Evolutionary conservation across 75 land plant species (phyloP).

Genomic region (Selaginella tamariscina): DNA sequence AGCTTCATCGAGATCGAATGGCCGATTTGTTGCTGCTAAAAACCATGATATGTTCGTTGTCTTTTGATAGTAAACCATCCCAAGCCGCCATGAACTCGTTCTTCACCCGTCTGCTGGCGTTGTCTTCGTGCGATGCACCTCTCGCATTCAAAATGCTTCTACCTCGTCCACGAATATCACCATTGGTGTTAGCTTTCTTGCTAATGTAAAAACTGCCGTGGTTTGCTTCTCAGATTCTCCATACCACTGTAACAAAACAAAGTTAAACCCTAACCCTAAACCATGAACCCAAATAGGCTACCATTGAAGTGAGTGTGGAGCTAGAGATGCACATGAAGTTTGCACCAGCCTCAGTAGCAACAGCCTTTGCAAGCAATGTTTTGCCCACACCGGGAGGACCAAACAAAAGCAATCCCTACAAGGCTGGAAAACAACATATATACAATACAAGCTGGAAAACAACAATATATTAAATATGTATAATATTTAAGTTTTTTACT

Average conservation of each 20-base stretch:
- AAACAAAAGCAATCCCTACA: slow-evolving; percentile 96
- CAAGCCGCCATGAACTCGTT: slow-evolving; percentile 99
- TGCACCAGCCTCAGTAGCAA: slow-evolving; percentile 99
- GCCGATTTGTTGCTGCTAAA: slow-evolving; percentile 94
- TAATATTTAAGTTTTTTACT: too few relatives aligned
- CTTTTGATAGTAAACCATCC: slow-evolving; percentile 97
- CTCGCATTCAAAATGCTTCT: slow-evolving; percentile 58
- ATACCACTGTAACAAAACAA: slow-evolving; percentile 70
- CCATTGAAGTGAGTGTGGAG: slow-evolving; percentile 94
- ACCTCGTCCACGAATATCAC: slow-evolving; percentile 99
- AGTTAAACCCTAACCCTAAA: not conserved
- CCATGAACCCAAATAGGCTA: too few relatives aligned
- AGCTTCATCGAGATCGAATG: slow-evolving; percentile 98
- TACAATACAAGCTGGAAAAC: too few relatives aligned
- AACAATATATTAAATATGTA: too few relatives aligned
- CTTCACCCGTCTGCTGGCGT: slow-evolving; percentile 87
- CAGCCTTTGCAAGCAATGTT: slow-evolving; percentile 95
- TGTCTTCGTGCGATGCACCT: slow-evolving; percentile 90
- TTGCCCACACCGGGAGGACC: slow-evolving; percentile 98
- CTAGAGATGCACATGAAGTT: slow-evolving; percentile 94
- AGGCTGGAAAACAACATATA: too few relatives aligned
- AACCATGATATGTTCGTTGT: slow-evolving; percentile 74
- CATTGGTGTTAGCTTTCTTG: slow-evolving; percentile 87
- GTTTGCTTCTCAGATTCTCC: slow-evolving; percentile 98
- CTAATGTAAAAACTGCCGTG: slow-evolving; percentile 85